Conservation (phyloP, 108 stramenopile genomes). For the Ochromonas danica region DNA sequence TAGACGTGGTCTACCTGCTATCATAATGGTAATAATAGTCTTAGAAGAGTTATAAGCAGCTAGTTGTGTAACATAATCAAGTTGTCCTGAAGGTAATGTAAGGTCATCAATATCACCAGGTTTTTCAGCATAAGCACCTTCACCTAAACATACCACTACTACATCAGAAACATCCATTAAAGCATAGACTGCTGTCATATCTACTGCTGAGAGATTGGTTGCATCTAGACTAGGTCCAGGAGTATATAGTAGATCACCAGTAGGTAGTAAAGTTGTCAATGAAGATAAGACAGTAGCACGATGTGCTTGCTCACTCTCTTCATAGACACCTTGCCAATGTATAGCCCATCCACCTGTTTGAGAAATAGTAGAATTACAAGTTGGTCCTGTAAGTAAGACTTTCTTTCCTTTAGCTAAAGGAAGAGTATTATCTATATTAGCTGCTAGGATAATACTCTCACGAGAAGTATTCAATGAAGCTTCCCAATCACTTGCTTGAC, state of each 20-base stretch:
- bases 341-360: slow-evolving; percentile 73
- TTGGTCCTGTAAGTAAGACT: slow-evolving; percentile 73
- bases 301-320: slow-evolving; percentile 39
- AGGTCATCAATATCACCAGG: slow-evolving; percentile 71
- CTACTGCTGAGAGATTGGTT: neutral
- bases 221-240: neutral
- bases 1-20: neutral
- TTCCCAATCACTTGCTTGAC: slow-evolving; percentile 43
- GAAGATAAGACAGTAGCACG: neutral
- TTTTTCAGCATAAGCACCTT: slow-evolving; percentile 75
- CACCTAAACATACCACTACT: slow-evolving; percentile 70
- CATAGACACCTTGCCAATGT: slow-evolving; percentile 70
- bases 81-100: slow-evolving; percentile 63
- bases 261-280: neutral
- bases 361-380: slow-evolving; percentile 57
- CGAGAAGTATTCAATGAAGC: slow-evolving; percentile 61
- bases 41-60: neutral
- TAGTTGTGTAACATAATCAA: slow-evolving; percentile 56
- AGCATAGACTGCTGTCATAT: neutral
- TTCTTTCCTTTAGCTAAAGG: slow-evolving; percentile 50
- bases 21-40: neutral
- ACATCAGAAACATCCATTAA: slow-evolving; percentile 46
- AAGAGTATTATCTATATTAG: slow-evolving; percentile 57
- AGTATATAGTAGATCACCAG: neutral
- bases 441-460: slow-evolving; percentile 63